These are phyloP conservation scores for Lichtheimia hyalospora DNA, from an alignment of 371 early-diverging fungal genomes.

Conservation along the genomic window DNA sequence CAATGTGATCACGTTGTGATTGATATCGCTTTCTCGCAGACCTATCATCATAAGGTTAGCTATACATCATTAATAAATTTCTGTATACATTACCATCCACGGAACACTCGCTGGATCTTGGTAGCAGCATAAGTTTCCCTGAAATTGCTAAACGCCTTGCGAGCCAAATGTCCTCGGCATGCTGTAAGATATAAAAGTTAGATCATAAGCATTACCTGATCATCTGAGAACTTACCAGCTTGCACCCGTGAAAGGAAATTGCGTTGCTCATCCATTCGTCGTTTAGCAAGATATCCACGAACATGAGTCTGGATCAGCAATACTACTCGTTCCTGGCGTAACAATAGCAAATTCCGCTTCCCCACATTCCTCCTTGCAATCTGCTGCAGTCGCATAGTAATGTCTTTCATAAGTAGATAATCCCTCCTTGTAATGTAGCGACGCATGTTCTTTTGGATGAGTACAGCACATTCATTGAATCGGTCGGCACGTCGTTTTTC, in stretches of 20 bases:
- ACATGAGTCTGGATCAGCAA: conserved; percentile 69
- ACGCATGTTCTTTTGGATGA: conserved; percentile 90
- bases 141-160: conserved; percentile 48
- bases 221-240: conserved; percentile 38
- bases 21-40: conserved; percentile 59
- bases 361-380: conserved; percentile 68
- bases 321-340: conserved; percentile 76
- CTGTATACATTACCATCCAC: conserved; percentile 40
- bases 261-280: conserved; percentile 40
- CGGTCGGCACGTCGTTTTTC: conserved; percentile 88
- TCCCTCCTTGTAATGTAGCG: conserved; percentile 70
- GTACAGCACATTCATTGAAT: conserved; percentile 75
- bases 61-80: not conserved
- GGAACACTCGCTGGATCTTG: conserved; percentile 69
- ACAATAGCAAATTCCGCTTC: conserved; percentile 42
- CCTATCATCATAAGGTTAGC: not conserved
- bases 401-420: conserved; percentile 61
- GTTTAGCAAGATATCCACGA: conserved; percentile 70
- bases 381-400: conserved; percentile 61
- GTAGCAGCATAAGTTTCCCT: conserved; percentile 72
- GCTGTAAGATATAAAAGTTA: conserved; percentile 6
- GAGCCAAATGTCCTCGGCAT: conserved; percentile 57
- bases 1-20: conserved; percentile 50
- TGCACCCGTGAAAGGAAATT: conserved; percentile 42
- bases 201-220: not conserved